Evolutionary conservation across 2,329 filamentous ascomycete species (phyloP).

Genomic region (Orbilia quercus): DNA sequence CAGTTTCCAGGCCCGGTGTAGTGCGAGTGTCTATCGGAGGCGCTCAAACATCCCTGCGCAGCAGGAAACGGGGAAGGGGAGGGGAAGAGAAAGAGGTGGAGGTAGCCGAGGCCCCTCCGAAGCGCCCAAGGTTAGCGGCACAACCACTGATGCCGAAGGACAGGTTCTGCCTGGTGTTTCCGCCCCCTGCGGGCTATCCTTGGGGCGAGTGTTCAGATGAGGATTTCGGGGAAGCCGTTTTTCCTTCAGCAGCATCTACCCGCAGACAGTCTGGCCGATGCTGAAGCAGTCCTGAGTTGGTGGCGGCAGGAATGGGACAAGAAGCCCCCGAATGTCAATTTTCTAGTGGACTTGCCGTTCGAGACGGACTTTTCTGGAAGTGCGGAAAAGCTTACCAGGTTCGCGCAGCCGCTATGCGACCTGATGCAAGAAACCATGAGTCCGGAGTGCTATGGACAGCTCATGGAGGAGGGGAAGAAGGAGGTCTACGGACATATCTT

Average conservation of each 20-base stretch:
- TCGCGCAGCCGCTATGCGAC: conserved; percentile 33
- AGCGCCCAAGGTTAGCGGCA: conserved; percentile 21
- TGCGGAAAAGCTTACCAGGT: conserved; percentile 26
- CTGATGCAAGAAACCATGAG: conserved; percentile 19
- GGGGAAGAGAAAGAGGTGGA: conserved; percentile 20
- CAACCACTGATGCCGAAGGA: conserved; percentile 28
- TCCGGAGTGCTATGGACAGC: conserved; percentile 16
- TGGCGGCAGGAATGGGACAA: conserved; percentile 31
- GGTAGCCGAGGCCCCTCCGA: conserved; percentile 7
- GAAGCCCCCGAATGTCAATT: conserved; percentile 16
- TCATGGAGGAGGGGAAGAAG: conserved; percentile 34
- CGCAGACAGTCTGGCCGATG: conserved; percentile 18
- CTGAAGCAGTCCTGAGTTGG: conserved; percentile 19
- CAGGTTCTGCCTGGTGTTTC: conserved; percentile 37
- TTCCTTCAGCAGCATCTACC: conserved; percentile 31
- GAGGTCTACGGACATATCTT: conserved; percentile 39
- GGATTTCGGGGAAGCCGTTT: conserved; percentile 1
- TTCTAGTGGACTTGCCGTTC: conserved; percentile 19
- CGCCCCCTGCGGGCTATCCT: conserved; percentile 21
- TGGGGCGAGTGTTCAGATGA: conserved; percentile 10
- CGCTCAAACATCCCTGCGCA: not conserved
- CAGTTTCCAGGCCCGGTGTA: conserved; percentile 18
- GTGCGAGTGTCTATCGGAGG: conserved; percentile 7
- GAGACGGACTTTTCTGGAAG: conserved; percentile 12
- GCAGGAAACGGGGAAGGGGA: conserved; percentile 13